phyloP scores from a whole-genome alignment of 352 stramenopile genomes.

The Aphanomyces astaci region DNA sequence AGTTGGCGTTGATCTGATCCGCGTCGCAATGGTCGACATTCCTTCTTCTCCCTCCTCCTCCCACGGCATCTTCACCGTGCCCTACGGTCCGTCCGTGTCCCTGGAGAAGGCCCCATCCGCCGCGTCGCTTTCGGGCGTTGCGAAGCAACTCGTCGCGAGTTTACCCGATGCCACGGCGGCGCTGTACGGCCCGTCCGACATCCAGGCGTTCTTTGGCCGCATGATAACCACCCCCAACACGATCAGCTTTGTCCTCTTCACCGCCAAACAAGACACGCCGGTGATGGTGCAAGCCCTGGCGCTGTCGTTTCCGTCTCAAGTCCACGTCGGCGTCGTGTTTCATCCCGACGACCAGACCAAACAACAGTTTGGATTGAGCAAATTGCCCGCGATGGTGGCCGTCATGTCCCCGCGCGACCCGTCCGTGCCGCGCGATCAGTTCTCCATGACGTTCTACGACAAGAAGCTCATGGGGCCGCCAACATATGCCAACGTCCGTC shows the following conservation, averaged over 20 bases:
- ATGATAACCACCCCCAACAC: slow-evolving; percentile 27
- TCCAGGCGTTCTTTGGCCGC: slow-evolving; percentile 50
- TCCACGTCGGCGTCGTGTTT: slow-evolving; percentile 45
- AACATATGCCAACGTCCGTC: slow-evolving; percentile 57
- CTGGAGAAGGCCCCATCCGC: neutral
- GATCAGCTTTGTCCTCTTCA: slow-evolving; percentile 57
- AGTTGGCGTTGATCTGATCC: slow-evolving; percentile 5
- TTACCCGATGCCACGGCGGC: slow-evolving; percentile 42
- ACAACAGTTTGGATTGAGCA: slow-evolving; percentile 44
- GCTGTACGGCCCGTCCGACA: slow-evolving; percentile 40
- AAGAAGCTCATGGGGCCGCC: slow-evolving; percentile 60
- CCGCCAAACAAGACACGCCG: slow-evolving; percentile 41
- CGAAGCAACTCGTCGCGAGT: slow-evolving; percentile 35
- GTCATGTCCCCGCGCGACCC: slow-evolving; percentile 18
- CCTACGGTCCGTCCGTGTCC: neutral
- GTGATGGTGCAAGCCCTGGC: slow-evolving; percentile 51
- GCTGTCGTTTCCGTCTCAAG: slow-evolving; percentile 50
- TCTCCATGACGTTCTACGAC: slow-evolving; percentile 55
- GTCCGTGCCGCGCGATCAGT: slow-evolving; percentile 26
- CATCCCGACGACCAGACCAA: slow-evolving; percentile 51
- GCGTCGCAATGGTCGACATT: slow-evolving; percentile 7
- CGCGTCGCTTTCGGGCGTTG: slow-evolving; percentile 39
- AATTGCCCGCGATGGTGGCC: slow-evolving; percentile 18
- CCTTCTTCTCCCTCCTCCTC: neutral
- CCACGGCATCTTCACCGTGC: neutral